phyloP scores from a whole-genome alignment of 495 filamentous ascomycete genomes.

The Trichocladium antarcticum region DNA sequence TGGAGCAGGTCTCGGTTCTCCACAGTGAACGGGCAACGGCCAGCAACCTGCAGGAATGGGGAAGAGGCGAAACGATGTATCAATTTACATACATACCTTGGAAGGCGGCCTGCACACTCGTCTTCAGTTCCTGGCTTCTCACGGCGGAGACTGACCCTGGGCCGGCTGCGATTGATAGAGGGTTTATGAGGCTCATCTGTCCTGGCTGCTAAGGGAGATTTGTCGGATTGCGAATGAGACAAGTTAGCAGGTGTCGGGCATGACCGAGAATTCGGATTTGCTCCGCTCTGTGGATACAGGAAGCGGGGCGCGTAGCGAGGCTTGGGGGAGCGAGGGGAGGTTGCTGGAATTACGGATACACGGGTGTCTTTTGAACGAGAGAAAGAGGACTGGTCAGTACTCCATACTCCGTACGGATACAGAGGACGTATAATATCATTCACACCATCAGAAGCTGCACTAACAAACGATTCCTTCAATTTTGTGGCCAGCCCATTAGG shows the following conservation, averaged over 20 bases:
- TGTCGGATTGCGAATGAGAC: slow-evolving; percentile 8
- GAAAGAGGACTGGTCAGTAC: neutral
- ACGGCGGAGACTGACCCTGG: slow-evolving; percentile 31
- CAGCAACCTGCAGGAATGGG: too few relatives aligned
- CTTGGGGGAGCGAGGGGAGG: too few relatives aligned
- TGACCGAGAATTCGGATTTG: too few relatives aligned
- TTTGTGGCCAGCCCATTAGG: too few relatives aligned
- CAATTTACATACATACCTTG: slow-evolving; percentile 75
- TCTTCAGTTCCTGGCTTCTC: slow-evolving; percentile 52
- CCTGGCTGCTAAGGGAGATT: neutral
- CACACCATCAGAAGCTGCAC: too few relatives aligned
- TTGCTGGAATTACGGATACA: neutral
- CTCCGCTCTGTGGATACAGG: too few relatives aligned
- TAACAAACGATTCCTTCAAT: too few relatives aligned
- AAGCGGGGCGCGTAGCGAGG: too few relatives aligned
- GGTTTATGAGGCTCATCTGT: slow-evolving; percentile 38
- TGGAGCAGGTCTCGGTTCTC: slow-evolving; percentile 10
- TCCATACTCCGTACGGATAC: too few relatives aligned
- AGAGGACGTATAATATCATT: too few relatives aligned
- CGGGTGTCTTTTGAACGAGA: too few relatives aligned
- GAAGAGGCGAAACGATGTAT: too few relatives aligned
- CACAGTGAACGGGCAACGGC: neutral
- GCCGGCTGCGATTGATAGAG: slow-evolving; percentile 34
- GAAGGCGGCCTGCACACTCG: slow-evolving; percentile 63
- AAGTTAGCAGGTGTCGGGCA: slow-evolving; percentile 3